Base-by-base conservation (phyloP, 108 stramenopile species). In the Conticribra weissflogii region DNA sequence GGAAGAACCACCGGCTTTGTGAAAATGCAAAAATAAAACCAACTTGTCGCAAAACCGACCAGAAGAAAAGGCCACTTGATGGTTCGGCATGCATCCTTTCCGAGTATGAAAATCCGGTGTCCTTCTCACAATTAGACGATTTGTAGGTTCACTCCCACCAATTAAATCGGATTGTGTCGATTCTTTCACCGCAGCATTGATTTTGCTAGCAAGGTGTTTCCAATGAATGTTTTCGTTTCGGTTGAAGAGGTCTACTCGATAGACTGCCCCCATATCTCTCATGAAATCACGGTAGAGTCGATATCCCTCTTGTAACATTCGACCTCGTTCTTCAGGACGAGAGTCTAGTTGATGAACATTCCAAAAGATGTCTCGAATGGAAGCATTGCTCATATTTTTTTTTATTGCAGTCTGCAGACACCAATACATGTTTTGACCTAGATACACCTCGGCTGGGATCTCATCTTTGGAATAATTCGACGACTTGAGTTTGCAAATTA, bases 1-100 rank as follows among this genome's bases (percentile, higher is more conserved):
- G 4, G 50, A 51, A 12, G 50, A 21, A 4, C 50, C 50, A 16
- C 50, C 50, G 15, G 50, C 50, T 16, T 51, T 51, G 18, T 51
- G 50, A 22, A 51, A 51, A 51, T 51, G 50, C 36, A 41, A 41
- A 12, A 41, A 41, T 41, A 41, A 9, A 41, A 41, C 36, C 36
- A 41, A 12, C 36, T 41, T 41, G 12, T 41, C 36, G 12, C 36
- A 41, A 12, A 41, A 41, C 12, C 36, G 5, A 9, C 36, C 36
- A 5, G 36, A 9, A 41, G 36, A 41, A 41, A 41, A 12, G 12
- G 36, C 36, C 36, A 41, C 12, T 41, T 41, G 5, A 41, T 9
- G 12, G 36, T 12, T 41, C 12, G 36, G 36, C 36, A 41, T 41
- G 12, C 36, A 41, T 9, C 36, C 36, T 41, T 41, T 41, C 36